phyloP scores from a whole-genome alignment of 2,329 filamentous ascomycete species.

The Zymoseptoria pseudotritici region DNA sequence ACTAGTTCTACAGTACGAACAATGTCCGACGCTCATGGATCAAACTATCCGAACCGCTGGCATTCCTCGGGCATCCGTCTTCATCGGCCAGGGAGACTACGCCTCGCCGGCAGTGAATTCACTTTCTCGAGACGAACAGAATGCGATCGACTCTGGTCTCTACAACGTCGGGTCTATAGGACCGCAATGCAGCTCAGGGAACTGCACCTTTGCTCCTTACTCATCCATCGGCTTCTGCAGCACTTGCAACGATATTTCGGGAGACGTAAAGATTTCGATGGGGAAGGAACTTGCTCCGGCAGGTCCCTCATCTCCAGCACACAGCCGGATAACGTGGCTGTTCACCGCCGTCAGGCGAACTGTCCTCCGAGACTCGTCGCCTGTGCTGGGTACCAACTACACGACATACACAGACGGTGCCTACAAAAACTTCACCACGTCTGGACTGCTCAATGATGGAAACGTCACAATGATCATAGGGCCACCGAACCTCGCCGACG shows the following conservation, averaged over 20 bases:
- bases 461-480: neutral
- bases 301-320: neutral
- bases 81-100: constrained; percentile 1
- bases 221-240: constrained; percentile 8
- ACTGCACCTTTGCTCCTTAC: constrained; percentile 6
- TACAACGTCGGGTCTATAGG: neutral
- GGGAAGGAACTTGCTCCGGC: neutral
- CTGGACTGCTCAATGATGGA: neutral
- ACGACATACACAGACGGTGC: neutral
- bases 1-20: constrained; percentile 7
- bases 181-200: constrained; percentile 4
- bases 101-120: neutral
- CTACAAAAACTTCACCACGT: neutral
- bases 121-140: constrained; percentile 2
- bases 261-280: neutral
- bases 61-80: constrained; percentile 6
- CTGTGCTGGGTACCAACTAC: neutral
- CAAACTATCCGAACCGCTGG: neutral
- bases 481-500: neutral
- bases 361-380: neutral
- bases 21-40: constrained; percentile 1
- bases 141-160: constrained; percentile 4
- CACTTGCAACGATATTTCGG: constrained; percentile 5
- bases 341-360: neutral
- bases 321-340: neutral